These are phyloP conservation scores for Arctium minus DNA, from an alignment of 129 eudicot species.

Conservation along the genomic window DNA sequence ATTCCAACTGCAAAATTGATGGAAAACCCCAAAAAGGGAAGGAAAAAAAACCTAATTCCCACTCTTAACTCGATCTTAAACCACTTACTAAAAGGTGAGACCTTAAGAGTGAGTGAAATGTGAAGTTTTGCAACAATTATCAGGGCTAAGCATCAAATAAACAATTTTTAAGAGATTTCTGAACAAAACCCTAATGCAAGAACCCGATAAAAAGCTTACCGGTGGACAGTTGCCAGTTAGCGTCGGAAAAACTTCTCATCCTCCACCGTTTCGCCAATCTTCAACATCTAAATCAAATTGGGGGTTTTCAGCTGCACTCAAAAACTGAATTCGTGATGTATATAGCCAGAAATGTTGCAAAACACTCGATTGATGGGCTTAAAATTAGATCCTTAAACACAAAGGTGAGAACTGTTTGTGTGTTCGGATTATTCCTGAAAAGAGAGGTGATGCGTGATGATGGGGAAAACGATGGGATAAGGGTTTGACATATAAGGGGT, in stretches of 20 bases:
- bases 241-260: constrained; percentile 35
- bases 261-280: constrained; percentile 46
- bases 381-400: constrained; percentile 44
- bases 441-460: constrained; percentile 35
- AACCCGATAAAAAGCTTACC: constrained; percentile 19
- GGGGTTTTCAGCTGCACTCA: constrained; percentile 48
- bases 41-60: constrained; percentile 7
- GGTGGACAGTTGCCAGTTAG: too few relatives aligned
- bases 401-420: constrained; percentile 45
- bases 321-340: constrained; percentile 27
- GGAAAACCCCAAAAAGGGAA: too few relatives aligned
- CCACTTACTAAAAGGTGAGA: neutral
- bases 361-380: constrained; percentile 43
- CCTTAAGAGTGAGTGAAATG: neutral
- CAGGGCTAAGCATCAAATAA: constrained; percentile 12
- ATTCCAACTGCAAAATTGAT: too few relatives aligned
- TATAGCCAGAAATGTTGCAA: constrained; percentile 41
- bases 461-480: constrained; percentile 48
- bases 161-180: constrained; percentile 3
- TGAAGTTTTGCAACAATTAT: constrained; percentile 1
- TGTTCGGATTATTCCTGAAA: constrained; percentile 44
- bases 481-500: too few relatives aligned
- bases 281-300: constrained; percentile 46
- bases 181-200: constrained; percentile 17
- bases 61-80: constrained; percentile 16